Conservation (phyloP, 2,329 filamentous ascomycete species). For the Trichophyton simii region DNA sequence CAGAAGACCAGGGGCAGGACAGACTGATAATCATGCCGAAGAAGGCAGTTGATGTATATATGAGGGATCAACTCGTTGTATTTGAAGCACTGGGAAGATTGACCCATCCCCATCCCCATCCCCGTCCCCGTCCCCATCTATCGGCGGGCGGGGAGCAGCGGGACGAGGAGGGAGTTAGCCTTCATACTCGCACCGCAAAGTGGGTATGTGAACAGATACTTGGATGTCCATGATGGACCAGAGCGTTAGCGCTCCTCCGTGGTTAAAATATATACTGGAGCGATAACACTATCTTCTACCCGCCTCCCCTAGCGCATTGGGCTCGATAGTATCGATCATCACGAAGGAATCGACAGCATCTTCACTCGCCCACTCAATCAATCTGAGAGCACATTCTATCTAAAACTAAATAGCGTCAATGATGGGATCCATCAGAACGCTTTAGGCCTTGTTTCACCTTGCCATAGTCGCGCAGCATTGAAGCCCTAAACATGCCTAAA, state of each 20-base stretch:
- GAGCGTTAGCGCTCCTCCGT: no score
- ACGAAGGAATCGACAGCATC: not conserved
- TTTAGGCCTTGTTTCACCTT: not conserved
- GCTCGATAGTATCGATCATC: not conserved
- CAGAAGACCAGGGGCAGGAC: not conserved
- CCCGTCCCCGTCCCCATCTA: not conserved
- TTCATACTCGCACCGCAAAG: slow-evolving; percentile 33
- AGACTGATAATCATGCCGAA: slow-evolving; percentile 1
- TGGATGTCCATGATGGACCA: slow-evolving; percentile 7
- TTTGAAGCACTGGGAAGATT: slow-evolving; percentile 44
- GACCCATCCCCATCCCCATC: slow-evolving; percentile 8
- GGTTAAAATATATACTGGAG: not conserved
- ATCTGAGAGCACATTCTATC: not conserved
- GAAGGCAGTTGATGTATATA: slow-evolving; percentile 41
- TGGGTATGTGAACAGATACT: slow-evolving; percentile 34
- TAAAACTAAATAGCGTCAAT: not conserved
- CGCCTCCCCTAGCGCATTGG: not conserved
- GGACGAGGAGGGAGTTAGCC: slow-evolving; percentile 20
- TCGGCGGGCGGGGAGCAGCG: not conserved
- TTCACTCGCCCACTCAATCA: not conserved
- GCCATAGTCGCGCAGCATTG: not conserved
- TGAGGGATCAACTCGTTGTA: slow-evolving; percentile 48
- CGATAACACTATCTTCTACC: not conserved
- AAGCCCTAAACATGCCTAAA: not conserved
- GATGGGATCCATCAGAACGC: not conserved